Base-by-base conservation (phyloP, 2,329 filamentous ascomycete genomes). In the Colletotrichum sp. region DNA sequence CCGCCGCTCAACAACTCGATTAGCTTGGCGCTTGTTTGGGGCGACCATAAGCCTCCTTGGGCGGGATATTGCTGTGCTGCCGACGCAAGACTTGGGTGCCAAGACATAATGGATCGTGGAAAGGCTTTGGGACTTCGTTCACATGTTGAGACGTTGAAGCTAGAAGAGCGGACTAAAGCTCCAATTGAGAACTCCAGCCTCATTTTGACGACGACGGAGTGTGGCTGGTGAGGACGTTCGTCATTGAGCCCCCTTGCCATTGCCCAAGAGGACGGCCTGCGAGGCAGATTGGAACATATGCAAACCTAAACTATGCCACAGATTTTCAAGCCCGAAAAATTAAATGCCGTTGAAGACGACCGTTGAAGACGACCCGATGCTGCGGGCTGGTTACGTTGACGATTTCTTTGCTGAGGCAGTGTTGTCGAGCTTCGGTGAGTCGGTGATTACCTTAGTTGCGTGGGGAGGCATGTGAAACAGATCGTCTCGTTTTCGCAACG, bases 161-260 rank as follows among this genome's bases (percentile, higher is more conserved):
- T 44, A 44, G 36, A 7, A 49, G 18, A 49, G 6, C 3, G n/a
- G 6, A 21, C n/a, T 21, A 21, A 0, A 52, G 44, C n/a, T 0
- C 4, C 0, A 8, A 13, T 0, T 21, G n/a, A 52, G 1, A 21
- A 24, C 44, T 52, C 10, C n/a, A 52, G 44, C 44, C 44, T 8
- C 44, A 13, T 21, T 13, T 0, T 8, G 10, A 24, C 44, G 44
- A 52, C n/a, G n/a, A 13, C 44, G 1, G 2, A 2, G n/a, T 52
- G 44, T 52, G 44, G 44, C 44, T 52, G 44, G n/a, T 13, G 6
- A 52, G 44, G 44, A 13, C n/a, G 1, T 52, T 24, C n/a, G 0
- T 1, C 12, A 4, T 21, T 13, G 12, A 21, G 44, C 44, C n/a
- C 4, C 44, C 44, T 2, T 52, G n/a, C 4, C n/a, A 4, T 52